Evolutionary conservation across 164 flowering plant genomes (phyloP), one percentile per base, ranked within the genome.

Genomic region (Cinnamomum chago): DNA sequence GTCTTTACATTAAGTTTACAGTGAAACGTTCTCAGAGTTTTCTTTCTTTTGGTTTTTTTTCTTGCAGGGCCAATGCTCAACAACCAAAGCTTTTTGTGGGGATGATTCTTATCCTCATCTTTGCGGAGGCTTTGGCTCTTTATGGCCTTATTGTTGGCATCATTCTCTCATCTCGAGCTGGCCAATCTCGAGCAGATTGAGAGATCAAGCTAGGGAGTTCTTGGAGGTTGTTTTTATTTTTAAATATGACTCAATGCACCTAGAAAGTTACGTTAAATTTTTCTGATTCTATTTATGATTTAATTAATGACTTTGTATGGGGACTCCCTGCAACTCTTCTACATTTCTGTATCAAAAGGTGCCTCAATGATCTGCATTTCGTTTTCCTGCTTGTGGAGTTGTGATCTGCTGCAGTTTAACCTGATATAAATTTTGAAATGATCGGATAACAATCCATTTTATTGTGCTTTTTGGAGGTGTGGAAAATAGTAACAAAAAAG

Each of bases 151-250:
- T 81, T 67, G 83, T 78, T 24, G 83, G 83, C 65, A 81, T 81
- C 75, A 86, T 86, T 51, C 84, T 86, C n/a, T 86, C 88, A 23
- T 87, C 90, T 66, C 81, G 90, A 65, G 88, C 90, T 60, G 90
- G 90, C 74, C 90, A 87, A 77, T 87, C 90, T 18, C 80, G 90
- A n/a, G 90, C 87, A 33, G 90, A 87, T 0, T 87, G 33, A 73
- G 58, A 47, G 28, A 28, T 67, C 50, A 67, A 15, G 69, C 50
- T 15, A 33, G 28, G 9, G 69, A 35, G 9, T 15, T 33, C 33
- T 28, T 67, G 69, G 69, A 30, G 15, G 18, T 30, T 7, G 7
- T 68, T 33, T 6, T 18, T 68, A 47, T 68, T 23, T 22, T 25
- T 22, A 22, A 17, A 68, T 68, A 68, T 51, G n/a, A 40, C 58